Conservation (phyloP, 306 rosid species). For the Dryas drummondii region DNA sequence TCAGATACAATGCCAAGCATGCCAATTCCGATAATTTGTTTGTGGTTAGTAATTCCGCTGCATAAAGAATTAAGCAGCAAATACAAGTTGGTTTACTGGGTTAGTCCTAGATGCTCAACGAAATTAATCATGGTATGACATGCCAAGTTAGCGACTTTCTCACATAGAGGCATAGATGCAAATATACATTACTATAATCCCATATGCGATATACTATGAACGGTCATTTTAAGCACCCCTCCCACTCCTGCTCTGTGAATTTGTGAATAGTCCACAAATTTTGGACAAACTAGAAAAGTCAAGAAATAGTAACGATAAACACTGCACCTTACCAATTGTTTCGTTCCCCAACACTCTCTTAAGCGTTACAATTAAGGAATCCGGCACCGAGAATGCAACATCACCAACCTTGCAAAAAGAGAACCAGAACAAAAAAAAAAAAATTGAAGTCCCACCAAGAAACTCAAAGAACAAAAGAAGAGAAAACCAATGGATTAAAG, state of each 20-base stretch:
- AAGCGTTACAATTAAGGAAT: constrained; percentile 83
- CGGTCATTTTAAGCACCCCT: background rate
- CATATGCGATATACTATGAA: background rate
- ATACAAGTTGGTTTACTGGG: background rate
- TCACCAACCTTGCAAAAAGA: constrained; percentile 66
- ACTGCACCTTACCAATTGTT: constrained; percentile 73
- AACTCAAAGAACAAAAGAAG: background rate
- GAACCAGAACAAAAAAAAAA: background rate
- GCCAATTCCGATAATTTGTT: constrained; percentile 97
- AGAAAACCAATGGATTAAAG: background rate
- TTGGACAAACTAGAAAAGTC: background rate
- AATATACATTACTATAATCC: background rate
- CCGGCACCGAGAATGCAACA: constrained; percentile 84
- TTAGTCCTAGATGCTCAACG: background rate
- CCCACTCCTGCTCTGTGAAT: too few relatives aligned
- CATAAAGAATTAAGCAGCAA: constrained; percentile 33
- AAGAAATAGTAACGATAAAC: constrained; percentile 10
- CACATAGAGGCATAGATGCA: background rate
- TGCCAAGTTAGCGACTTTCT: background rate
- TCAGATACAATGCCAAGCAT: constrained; percentile 93
- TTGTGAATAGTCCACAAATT: background rate
- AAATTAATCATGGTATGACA: background rate
- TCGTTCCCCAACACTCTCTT: constrained; percentile 95
- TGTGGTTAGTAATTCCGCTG: constrained; percentile 95
- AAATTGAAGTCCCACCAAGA: background rate